Evolutionary conservation across 371 early-diverging fungal species (phyloP), one percentile per base, ranked within the genome.

Genomic region (Syncephalastrum contaminatum): DNA sequence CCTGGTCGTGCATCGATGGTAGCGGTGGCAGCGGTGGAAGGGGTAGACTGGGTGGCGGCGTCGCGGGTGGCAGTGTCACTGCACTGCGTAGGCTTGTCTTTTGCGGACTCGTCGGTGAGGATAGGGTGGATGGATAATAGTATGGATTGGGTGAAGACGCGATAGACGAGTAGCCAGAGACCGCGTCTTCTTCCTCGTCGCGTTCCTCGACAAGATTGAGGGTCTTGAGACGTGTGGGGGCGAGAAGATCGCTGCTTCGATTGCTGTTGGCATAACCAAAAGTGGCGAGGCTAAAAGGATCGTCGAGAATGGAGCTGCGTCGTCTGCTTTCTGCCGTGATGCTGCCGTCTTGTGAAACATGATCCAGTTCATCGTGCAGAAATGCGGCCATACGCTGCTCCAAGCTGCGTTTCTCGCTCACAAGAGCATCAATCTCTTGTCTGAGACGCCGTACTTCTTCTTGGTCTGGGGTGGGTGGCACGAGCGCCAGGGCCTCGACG

Each of bases 311-410:
- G 10, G 36, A 30, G 10, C 36, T 30, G 36, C 36, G 36, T 30
- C 36, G 36, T 30, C 12, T 30, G 36, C 36, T 30, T 12, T 30
- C 36, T 8, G 36, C 36, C 36, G 36, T 30, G 12, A 30, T 30
- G 10, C 36, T 30, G 12, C 36, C 36, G 12, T 30, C 36, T 30
- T 30, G 36, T 30, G 36, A 30, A 30, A 30, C 36, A 30, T 30
- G 36, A 42, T 59, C 59, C 24, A 59, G 41, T 19, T 59, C 59
- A 8, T 59, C 59, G 14, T 59, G 24, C 53, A 59, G 30, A 47
- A 59, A 59, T 4, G 59, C 45, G 16, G 59, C 59, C 59, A 59
- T 53, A 7, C 59, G 53, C 30, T 40, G 19, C 25, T 59, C 59
- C 14, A 59, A 27, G 18, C 52, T 46, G 16, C 59, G 50, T 42